Evolutionary conservation across 2,329 filamentous ascomycete species (phyloP), one percentile per base, ranked within the genome.

Genomic region (Colletotrichum horii): DNA sequence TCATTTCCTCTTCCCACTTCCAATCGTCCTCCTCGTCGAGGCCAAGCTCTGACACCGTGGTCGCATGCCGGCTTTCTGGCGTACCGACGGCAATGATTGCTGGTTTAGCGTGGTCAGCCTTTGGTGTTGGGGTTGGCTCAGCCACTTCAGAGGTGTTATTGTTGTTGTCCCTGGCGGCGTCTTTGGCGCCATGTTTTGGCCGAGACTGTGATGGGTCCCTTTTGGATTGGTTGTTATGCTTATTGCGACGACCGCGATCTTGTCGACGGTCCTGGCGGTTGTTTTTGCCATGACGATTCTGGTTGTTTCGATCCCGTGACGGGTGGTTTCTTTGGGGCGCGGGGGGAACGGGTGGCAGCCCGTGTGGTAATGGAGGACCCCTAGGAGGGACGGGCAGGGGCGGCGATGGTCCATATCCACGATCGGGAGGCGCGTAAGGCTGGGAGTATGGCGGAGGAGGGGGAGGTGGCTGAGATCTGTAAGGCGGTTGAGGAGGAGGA

Each of bases 1-100:
- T 85, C 78, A 70, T 75, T 52, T 77, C 75, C 15, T 84, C 80
- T 8, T 88, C 84, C 83, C 86, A 87, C 19, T 85, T 81, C 56
- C 82, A 84, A 15, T 84, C 81, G 16, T 83, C 81, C 15, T 82
- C 82, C 24, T 83, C 79, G 22, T 78, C 76, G 22, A 77, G 56
- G 11, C 28, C 70, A 26, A 60, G 64, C 16, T 75, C 73, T 22
- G 62, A 67, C 7, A 58, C 56, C 6, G 56, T 36, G 15, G 60
- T 28, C 7, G 36, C 64, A 8, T 36, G 64, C 28, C 58, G 32
- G 28, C 56, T 68, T 14, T 75, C 64, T 15, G 73, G 73, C 12
- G 73, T 73, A 14, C 26, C 34, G 24, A 64, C 65, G 19, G 64
- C 26, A 19, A 56, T 32, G 19, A 69, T 34, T 48, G 70, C 43